A percentile compares a stretch with the other conserved stretches of the same genome.
phyloP scores from a whole-genome alignment of 345 rosid species.

The Gossypium thurberi region DNA sequence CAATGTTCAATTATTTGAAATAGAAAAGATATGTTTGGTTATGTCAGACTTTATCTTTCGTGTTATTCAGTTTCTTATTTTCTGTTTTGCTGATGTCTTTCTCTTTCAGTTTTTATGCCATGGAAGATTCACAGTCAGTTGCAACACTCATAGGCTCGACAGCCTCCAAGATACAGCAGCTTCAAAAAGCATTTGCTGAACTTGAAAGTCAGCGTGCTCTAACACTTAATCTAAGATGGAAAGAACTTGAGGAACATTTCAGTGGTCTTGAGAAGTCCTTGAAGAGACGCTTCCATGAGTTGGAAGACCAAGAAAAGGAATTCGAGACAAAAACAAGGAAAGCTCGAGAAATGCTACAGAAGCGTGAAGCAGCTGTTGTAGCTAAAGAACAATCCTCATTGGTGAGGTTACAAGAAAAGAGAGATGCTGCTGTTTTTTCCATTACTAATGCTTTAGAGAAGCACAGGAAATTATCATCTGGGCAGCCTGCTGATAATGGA shows the following conservation, averaged over 20 bases:
- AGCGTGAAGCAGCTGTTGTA: constrained; percentile 71
- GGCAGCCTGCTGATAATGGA: constrained; percentile 34
- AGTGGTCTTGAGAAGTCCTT: constrained; percentile 95
- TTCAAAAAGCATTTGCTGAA: constrained; percentile 30
- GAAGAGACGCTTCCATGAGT: constrained; percentile 95
- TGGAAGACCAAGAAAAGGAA: constrained; percentile 93
- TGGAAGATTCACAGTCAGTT: constrained; percentile 74
- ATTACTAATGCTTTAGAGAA: constrained; percentile 60
- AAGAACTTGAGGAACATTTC: constrained; percentile 95
- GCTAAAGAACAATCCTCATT: constrained; percentile 76
- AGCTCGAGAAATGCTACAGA: constrained; percentile 67
- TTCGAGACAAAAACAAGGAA: constrained; percentile 65
- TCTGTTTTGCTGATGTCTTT: background rate
- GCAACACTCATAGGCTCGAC: constrained; percentile 79
- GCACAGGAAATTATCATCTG: constrained; percentile 43
- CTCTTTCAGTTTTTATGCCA: constrained; percentile 33
- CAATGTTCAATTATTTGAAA: background rate
- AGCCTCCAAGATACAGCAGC: constrained; percentile 85
- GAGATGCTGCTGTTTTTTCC: constrained; percentile 75
- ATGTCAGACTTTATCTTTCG: background rate
- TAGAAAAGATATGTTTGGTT: background rate
- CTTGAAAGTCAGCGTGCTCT: constrained; percentile 60
- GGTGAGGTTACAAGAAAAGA: constrained; percentile 79
- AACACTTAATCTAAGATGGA: constrained; percentile 89
- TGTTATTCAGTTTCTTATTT: background rate